Base-by-base conservation (phyloP, 139 green algal species). In the Pseudopediastrum boryanum region DNA sequence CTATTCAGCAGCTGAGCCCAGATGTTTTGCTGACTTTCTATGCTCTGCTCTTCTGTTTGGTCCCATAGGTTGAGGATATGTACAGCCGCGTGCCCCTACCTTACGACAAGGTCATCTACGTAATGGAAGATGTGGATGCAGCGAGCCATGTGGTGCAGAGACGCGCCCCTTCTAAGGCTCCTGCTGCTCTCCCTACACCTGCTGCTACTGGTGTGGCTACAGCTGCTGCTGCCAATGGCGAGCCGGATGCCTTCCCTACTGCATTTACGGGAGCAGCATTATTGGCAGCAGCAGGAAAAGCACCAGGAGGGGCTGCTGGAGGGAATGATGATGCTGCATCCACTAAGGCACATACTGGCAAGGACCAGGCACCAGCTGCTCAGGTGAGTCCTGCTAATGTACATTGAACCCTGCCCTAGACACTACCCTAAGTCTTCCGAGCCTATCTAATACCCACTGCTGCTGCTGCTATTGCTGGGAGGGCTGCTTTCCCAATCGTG, bases 71-170 rank as follows among this genome's bases (percentile, higher is more conserved):
- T 51, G 69, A 77, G 35, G 75, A 84, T 43, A 39, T 25, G 65
- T 27, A 16, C 39, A 39, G 67, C 63, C 33, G 19, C 8, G n/a
- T 71, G 39, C 78, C 78, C 4, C 77, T 89, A 33, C 79, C 85
- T 29, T 86, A 79, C 75, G 54, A 65, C 62, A 90, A 85, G 65
- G 52, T 50, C 0, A 79, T 85, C 16, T 85, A 61, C 31, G 68
- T 81, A 6, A 59, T 78, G 41, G 82, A 91, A 70, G 87, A 91
- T 61, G 80, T 89, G 27, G 87, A 91, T 50, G 82, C 82, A 56
- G 75, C 75, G 13, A 69, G 64, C 52, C 58, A 56, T 25, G 77
- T 86, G 13, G 81, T 86, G 7, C 69, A 83, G 42, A 73, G 74
- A 19, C 71, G 79, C 29, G 33, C 21, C 31, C 10, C 36, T 31